Evolutionary conservation across 345 rosid species (phyloP).

Genomic region (Corchorus olitorius): DNA sequence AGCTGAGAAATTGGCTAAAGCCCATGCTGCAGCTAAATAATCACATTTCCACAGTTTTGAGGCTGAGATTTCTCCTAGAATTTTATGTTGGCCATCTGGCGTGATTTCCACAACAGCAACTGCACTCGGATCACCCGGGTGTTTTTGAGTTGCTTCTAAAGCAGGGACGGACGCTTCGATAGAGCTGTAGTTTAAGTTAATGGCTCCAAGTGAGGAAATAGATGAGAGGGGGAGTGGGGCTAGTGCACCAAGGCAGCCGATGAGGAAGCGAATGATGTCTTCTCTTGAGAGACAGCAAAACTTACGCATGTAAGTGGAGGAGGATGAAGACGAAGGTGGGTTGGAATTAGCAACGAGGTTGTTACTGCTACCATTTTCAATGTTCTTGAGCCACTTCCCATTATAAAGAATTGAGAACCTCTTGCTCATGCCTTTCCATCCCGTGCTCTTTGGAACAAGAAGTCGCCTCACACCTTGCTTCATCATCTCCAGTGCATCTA

Average conservation of each 20-base stretch:
- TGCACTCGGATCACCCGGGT: conserved; percentile 72
- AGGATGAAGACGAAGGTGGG: conserved; percentile 66
- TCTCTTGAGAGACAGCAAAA: conserved; percentile 97
- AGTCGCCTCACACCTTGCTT: conserved; percentile 94
- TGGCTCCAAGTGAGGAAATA: conserved; percentile 68
- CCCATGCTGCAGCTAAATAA: conserved; percentile 92
- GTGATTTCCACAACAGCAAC: conserved; percentile 71
- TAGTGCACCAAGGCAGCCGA: conserved; percentile 95
- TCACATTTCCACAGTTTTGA: conserved; percentile 96
- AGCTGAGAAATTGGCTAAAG: conserved; percentile 83
- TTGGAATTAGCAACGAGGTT: conserved; percentile 41
- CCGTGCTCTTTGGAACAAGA: conserved; percentile 72
- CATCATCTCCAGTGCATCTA: conserved; percentile 98
- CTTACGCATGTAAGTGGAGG: conserved; percentile 48
- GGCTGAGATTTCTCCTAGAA: conserved; percentile 94
- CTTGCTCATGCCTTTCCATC: conserved; percentile 97
- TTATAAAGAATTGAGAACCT: conserved; percentile 78
- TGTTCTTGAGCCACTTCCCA: conserved; percentile 79
- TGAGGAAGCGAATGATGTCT: conserved; percentile 87
- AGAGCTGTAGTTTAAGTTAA: conserved; percentile 57
- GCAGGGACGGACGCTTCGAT: conserved; percentile 81
- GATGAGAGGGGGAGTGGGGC: conserved; percentile 94
- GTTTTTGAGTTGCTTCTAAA: conserved; percentile 52
- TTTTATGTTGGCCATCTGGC: conserved; percentile 57
- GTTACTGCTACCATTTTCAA: conserved; percentile 61